phyloP scores from a whole-genome alignment of 2,329 filamentous ascomycete genomes.

The Colletotrichum sp. region DNA sequence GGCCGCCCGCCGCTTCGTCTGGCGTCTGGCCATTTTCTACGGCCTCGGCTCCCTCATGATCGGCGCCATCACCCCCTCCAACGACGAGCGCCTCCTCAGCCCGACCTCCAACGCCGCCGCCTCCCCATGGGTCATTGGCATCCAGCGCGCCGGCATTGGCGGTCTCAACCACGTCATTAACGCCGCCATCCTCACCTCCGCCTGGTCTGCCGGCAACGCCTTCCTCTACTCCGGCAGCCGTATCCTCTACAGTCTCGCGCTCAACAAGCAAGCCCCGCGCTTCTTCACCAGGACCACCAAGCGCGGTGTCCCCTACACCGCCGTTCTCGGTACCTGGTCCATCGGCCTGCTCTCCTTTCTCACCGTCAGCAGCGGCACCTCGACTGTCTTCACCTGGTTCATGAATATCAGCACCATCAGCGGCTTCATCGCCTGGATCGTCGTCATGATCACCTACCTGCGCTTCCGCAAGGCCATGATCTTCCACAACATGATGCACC shows the following conservation, averaged over 20 bases:
- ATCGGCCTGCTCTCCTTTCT: slow-evolving; percentile 74
- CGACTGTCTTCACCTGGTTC: slow-evolving; percentile 74
- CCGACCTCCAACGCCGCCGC: slow-evolving; percentile 64
- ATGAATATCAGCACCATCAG: slow-evolving; percentile 71
- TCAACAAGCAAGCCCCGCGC: slow-evolving; percentile 68
- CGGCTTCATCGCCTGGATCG: slow-evolving; percentile 65
- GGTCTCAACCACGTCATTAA: slow-evolving; percentile 72
- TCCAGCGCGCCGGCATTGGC: slow-evolving; percentile 69
- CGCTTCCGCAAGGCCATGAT: slow-evolving; percentile 63
- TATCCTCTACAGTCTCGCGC: slow-evolving; percentile 72
- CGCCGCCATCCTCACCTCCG: slow-evolving; percentile 69
- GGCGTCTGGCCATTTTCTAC: slow-evolving; percentile 68
- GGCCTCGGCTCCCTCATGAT: slow-evolving; percentile 66
- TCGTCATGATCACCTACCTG: slow-evolving; percentile 62
- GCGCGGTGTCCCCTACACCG: slow-evolving; percentile 64
- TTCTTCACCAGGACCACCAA: slow-evolving; percentile 65
- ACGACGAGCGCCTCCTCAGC: slow-evolving; percentile 65
- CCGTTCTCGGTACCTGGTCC: slow-evolving; percentile 57
- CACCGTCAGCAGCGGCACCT: slow-evolving; percentile 67
- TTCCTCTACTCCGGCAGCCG: slow-evolving; percentile 71
- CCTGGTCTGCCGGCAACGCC: slow-evolving; percentile 67
- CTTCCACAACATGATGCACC: slow-evolving; percentile 53
- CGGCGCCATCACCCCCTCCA: slow-evolving; percentile 67
- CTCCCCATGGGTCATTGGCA: slow-evolving; percentile 70
- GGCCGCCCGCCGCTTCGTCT: slow-evolving; percentile 66